These are phyloP conservation scores for Punica granatum DNA, from an alignment of 345 rosid genomes.

Conservation along the genomic window DNA sequence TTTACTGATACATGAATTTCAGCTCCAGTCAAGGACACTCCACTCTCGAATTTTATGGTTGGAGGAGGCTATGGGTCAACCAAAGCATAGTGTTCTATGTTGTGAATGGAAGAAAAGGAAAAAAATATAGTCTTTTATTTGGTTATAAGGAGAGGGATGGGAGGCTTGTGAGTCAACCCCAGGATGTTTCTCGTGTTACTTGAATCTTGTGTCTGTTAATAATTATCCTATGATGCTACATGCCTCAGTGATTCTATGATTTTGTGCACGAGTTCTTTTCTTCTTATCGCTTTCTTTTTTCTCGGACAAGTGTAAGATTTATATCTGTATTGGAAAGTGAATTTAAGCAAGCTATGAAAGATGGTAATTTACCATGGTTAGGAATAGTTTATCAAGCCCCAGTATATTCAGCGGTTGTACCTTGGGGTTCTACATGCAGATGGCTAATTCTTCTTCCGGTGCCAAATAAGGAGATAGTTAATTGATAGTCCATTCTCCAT, in stretches of 20 bases:
- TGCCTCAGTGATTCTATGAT: background rate
- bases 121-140: background rate
- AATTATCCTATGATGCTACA: background rate
- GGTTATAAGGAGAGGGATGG: background rate
- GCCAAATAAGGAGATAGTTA: background rate
- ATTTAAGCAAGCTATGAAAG: background rate
- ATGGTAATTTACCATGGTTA: background rate
- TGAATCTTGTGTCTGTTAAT: background rate
- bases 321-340: background rate
- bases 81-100: background rate
- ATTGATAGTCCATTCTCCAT: too few relatives aligned
- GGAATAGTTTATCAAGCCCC: background rate
- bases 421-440: background rate
- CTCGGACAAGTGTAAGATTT: background rate
- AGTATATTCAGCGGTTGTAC: background rate
- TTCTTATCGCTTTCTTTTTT: background rate
- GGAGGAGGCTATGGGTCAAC: background rate
- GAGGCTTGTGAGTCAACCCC: background rate
- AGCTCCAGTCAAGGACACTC: background rate
- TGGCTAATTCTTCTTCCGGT: background rate
- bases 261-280: background rate
- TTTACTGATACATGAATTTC: background rate
- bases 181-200: background rate
- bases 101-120: too few relatives aligned
- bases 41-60: background rate